These are phyloP conservation scores for Phytophthora syringae DNA, from an alignment of 352 stramenopile species.

Conservation along the genomic window DNA sequence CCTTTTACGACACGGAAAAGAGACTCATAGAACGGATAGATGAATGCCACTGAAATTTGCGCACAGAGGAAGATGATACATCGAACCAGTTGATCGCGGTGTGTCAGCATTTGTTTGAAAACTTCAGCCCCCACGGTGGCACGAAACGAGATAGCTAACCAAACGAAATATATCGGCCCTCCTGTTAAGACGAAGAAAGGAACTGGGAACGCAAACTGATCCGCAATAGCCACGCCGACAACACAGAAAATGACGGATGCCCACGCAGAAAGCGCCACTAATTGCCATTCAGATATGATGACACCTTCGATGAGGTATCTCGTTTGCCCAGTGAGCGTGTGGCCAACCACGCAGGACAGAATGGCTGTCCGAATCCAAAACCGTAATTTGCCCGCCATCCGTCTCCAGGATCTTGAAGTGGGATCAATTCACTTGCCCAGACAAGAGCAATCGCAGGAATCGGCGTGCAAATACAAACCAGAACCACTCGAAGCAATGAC, in stretches of 20 bases:
- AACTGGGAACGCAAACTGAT: constrained; percentile 10
- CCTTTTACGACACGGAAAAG: constrained; percentile 3
- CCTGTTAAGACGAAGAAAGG: constrained; percentile 12
- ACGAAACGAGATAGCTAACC: constrained; percentile 6
- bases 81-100: constrained; percentile 4
- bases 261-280: neutral
- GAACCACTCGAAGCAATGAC: constrained; percentile 4
- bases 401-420: constrained; percentile 19
- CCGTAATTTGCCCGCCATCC: constrained; percentile 23
- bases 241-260: constrained; percentile 1
- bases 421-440: constrained; percentile 21
- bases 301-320: constrained; percentile 1
- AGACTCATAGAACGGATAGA: constrained; percentile 20
- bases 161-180: constrained; percentile 6
- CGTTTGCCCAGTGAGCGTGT: neutral
- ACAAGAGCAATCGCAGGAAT: constrained; percentile 23
- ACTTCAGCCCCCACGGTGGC: constrained; percentile 1
- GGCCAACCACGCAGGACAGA: no score
- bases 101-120: neutral
- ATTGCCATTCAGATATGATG: neutral
- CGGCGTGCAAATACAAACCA: constrained; percentile 16
- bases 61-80: constrained; percentile 12
- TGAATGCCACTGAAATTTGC: constrained; percentile 5
- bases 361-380: constrained; percentile 27
- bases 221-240: neutral